Conservation (phyloP, 257 asterid genomes). For the Thymus quinquecostatus region DNA sequence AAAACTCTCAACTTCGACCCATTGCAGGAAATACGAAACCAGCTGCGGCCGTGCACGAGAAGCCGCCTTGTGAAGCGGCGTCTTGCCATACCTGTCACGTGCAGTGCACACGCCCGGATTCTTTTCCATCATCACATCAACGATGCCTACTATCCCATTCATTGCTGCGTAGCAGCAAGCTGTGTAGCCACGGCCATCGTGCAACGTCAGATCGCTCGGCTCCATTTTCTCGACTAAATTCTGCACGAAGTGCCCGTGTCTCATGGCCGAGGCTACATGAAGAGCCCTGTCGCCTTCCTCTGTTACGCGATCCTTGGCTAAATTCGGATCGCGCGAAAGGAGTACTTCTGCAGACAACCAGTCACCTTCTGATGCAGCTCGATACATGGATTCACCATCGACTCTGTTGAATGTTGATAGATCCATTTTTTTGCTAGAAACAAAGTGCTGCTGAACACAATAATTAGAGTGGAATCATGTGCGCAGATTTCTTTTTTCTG, state of each 20-base stretch:
- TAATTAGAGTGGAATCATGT: no score
- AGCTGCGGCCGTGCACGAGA: not conserved
- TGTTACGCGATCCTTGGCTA: not conserved
- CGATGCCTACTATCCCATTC: conserved; percentile 28
- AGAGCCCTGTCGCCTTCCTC: conserved; percentile 20
- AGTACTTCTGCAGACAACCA: conserved; percentile 22
- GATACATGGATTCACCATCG: not conserved
- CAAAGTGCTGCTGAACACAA: no score
- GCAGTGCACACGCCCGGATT: conserved; percentile 1
- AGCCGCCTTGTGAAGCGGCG: conserved; percentile 30
- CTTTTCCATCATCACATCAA: not conserved
- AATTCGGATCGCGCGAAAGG: not conserved
- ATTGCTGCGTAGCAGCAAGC: conserved; percentile 32
- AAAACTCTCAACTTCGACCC: not conserved
- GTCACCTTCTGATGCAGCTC: conserved; percentile 29
- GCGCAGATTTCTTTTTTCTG: no score
- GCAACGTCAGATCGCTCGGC: not conserved
- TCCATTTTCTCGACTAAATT: not conserved
- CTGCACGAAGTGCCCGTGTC: not conserved
- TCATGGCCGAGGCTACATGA: not conserved
- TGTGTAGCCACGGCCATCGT: conserved; percentile 5
- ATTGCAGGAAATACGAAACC: conserved; percentile 24
- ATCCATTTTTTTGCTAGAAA: no score
- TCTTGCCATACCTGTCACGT: not conserved
- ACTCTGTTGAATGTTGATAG: not conserved